Evolutionary conservation across 306 rosid genomes (phyloP).

Genomic region (Quercus gilva): DNA sequence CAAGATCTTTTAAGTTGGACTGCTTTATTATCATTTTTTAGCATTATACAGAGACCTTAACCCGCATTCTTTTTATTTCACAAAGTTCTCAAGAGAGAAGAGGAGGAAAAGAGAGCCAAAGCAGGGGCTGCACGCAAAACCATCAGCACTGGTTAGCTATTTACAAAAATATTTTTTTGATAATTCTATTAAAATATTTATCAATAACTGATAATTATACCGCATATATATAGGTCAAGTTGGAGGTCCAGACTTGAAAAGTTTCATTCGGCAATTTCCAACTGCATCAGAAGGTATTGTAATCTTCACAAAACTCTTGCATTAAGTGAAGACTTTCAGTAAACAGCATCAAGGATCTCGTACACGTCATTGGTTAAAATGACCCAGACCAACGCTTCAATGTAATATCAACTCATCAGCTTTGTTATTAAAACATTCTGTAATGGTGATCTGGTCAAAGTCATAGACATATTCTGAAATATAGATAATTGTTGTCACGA

Average conservation of each 20-base stretch:
- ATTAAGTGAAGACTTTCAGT: not conserved
- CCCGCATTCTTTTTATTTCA: slow-evolving; percentile 11
- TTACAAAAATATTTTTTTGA: slow-evolving; percentile 7
- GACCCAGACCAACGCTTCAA: not conserved
- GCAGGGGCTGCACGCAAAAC: slow-evolving; percentile 54
- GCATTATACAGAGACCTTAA: slow-evolving; percentile 25
- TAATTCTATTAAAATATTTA: slow-evolving; percentile 2
- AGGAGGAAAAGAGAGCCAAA: slow-evolving; percentile 69
- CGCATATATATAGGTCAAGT: slow-evolving; percentile 43
- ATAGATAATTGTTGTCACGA: not conserved
- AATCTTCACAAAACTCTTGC: not conserved
- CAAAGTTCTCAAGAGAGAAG: slow-evolving; percentile 87
- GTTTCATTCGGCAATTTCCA: slow-evolving; percentile 80
- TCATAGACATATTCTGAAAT: not conserved
- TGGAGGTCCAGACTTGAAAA: slow-evolving; percentile 75
- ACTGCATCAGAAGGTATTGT: slow-evolving; percentile 61
- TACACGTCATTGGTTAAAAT: not conserved
- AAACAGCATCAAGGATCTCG: not conserved
- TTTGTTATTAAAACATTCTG: not conserved
- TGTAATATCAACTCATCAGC: not conserved
- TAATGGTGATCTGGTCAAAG: not conserved
- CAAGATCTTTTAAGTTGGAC: not conserved
- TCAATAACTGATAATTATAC: slow-evolving; percentile 16
- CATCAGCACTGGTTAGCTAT: slow-evolving; percentile 51
- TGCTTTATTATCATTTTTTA: not conserved